Conservation (phyloP, 176 grass and related monocot species). For the Hordeum marinum region DNA sequence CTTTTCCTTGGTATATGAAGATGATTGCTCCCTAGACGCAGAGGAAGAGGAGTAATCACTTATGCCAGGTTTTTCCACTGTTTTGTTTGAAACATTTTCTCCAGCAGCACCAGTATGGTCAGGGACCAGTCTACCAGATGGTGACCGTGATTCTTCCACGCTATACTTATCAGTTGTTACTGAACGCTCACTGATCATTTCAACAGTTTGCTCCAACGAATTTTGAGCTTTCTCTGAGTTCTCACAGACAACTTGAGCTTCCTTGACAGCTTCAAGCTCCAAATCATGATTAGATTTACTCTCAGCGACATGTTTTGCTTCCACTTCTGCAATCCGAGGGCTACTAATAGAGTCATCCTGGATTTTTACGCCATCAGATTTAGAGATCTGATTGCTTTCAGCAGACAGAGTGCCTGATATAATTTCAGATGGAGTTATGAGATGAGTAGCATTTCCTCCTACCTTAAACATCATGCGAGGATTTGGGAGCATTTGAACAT, state of each 20-base stretch:
- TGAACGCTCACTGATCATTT: slow-evolving; percentile 50
- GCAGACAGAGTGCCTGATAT: slow-evolving; percentile 72
- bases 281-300: slow-evolving; percentile 28
- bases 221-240: slow-evolving; percentile 37
- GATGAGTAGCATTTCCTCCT: slow-evolving; percentile 66
- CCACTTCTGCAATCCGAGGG: slow-evolving; percentile 29
- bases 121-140: slow-evolving; percentile 24
- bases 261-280: slow-evolving; percentile 52
- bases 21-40: slow-evolving; percentile 36
- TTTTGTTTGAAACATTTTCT: slow-evolving; percentile 46
- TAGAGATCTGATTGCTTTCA: slow-evolving; percentile 39
- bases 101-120: slow-evolving; percentile 36
- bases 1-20: slow-evolving; percentile 40
- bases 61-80: slow-evolving; percentile 43
- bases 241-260: slow-evolving; percentile 39
- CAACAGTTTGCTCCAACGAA: slow-evolving; percentile 43
- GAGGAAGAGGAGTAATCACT: slow-evolving; percentile 28
- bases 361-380: slow-evolving; percentile 46
- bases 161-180: slow-evolving; percentile 52
- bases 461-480: slow-evolving; percentile 69
- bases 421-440: slow-evolving; percentile 96
- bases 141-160: slow-evolving; percentile 42
- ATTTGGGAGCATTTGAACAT: slow-evolving; percentile 52
- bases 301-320: slow-evolving; percentile 44
- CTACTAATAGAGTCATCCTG: slow-evolving; percentile 37